Conservation (phyloP, 2,329 filamentous ascomycete species). For the Hyphodiscus sp. region DNA sequence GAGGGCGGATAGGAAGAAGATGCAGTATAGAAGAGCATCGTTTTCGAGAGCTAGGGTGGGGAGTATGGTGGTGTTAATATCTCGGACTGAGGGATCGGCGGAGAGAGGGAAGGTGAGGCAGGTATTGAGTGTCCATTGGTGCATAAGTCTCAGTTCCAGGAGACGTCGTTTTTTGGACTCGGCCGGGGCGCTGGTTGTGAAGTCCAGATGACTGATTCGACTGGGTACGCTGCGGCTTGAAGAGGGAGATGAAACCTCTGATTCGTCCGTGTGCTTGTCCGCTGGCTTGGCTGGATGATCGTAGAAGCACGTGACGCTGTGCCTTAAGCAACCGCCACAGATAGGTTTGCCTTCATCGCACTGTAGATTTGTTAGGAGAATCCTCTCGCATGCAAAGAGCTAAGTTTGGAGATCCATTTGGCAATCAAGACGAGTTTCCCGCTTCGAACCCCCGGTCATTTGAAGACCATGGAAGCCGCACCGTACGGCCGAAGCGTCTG, state of each 20-base stretch:
- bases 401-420: no score
- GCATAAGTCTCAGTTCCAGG: constrained; percentile 19
- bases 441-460: background rate
- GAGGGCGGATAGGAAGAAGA: constrained; percentile 17
- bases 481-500: no score
- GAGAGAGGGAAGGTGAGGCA: constrained; percentile 6
- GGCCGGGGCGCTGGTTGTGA: constrained; percentile 2
- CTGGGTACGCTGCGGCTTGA: background rate
- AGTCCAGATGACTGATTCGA: background rate
- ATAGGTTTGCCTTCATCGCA: constrained; percentile 21
- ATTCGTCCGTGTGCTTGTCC: background rate
- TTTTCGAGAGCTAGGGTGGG: constrained; percentile 12
- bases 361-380: constrained; percentile 3
- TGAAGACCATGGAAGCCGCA: no score
- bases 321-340: constrained; percentile 16
- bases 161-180: constrained; percentile 16
- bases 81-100: background rate
- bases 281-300: constrained; percentile 1
- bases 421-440: background rate
- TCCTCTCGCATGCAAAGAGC: background rate
- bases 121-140: constrained; percentile 16
- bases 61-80: constrained; percentile 6
- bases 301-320: constrained; percentile 16
- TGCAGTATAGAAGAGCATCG: constrained; percentile 15
- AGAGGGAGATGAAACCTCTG: background rate